A percentile compares a stretch with the other conserved stretches of the same genome.
Conservation (phyloP, 192 early-diverging fungal species). For the Backusella luteola region DNA sequence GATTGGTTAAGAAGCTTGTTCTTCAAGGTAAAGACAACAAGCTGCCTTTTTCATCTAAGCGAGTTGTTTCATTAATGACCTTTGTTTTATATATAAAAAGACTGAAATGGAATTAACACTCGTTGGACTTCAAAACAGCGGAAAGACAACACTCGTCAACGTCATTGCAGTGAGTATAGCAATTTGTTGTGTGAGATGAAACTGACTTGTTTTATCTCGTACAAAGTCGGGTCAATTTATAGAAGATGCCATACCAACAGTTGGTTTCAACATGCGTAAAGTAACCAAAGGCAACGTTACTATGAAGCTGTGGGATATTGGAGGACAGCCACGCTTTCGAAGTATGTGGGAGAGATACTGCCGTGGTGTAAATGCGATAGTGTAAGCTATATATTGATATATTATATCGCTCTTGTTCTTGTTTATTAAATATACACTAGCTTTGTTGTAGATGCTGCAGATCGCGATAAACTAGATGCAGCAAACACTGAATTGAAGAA, state of each 20-base stretch:
- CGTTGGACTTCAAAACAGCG: constrained; percentile 85
- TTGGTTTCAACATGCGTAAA: constrained; percentile 99
- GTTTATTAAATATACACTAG: constrained; percentile 40
- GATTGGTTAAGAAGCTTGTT: constrained; percentile 80
- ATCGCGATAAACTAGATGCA: constrained; percentile 89
- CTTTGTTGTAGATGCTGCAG: constrained; percentile 96
- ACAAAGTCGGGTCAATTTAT: constrained; percentile 71
- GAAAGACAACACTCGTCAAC: constrained; percentile 84
- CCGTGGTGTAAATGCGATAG: constrained; percentile 95
- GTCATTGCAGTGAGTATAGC: constrained; percentile 70
- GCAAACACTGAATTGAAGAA: constrained; percentile 89
- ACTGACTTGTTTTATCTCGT: not conserved
- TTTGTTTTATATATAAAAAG: constrained; percentile 24
- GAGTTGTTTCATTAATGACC: not conserved
- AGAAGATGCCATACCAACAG: constrained; percentile 94
- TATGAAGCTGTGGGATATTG: constrained; percentile 99
- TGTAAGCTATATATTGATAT: constrained; percentile 53
- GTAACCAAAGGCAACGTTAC: constrained; percentile 90
- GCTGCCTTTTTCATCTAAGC: not conserved
- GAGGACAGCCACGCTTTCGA: constrained; percentile 95
- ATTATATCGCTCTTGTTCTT: not conserved
- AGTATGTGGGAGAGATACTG: constrained; percentile 95
- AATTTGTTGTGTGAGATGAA: not conserved
- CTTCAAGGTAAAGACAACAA: constrained; percentile 59
- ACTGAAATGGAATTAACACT: constrained; percentile 88